A percentile compares a stretch with the other conserved stretches of the same genome.
Evolutionary conservation across 345 rosid genomes (phyloP).

Genomic region (Microthlaspi erraticum): DNA sequence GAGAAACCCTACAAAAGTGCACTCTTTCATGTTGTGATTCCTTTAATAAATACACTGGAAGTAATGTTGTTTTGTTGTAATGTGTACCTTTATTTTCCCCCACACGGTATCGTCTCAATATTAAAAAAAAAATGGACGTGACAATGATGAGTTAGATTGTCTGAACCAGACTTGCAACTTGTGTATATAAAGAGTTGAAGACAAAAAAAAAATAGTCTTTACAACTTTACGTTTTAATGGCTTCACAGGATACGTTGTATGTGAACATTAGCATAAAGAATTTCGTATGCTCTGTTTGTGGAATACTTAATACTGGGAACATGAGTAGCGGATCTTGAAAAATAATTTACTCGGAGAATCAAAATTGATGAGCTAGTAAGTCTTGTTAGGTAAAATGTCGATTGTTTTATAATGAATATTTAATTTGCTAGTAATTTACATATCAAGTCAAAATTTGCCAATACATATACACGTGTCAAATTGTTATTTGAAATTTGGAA

Average conservation of each 20-base stretch:
- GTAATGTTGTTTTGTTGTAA: conserved; percentile 15
- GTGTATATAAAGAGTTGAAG: no score
- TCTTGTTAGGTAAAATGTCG: neutral
- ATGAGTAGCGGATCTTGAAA: no score
- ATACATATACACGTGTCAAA: conserved; percentile 22
- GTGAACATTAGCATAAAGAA: conserved; percentile 14
- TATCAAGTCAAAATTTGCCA: conserved; percentile 29
- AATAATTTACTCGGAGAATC: neutral
- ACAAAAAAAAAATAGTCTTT: neutral
- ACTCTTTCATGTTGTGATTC: conserved; percentile 15
- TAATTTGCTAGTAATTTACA: no score
- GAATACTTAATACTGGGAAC: no score
- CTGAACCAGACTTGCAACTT: conserved; percentile 38
- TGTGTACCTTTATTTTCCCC: conserved; percentile 35
- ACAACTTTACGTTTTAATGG: conserved; percentile 25
- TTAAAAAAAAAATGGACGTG: conserved; percentile 21
- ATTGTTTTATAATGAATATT: conserved; percentile 13
- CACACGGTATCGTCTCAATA: conserved; percentile 39
- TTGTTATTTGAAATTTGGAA: neutral
- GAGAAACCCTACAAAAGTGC: conserved; percentile 35
- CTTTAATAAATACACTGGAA: conserved; percentile 16
- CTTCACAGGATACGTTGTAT: conserved; percentile 18
- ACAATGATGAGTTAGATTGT: conserved; percentile 39
- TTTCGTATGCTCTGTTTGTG: neutral
- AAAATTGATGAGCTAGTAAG: conserved; percentile 1